Conservation (phyloP, 768 basidiomycete species). For the Phallus indusiatus region DNA sequence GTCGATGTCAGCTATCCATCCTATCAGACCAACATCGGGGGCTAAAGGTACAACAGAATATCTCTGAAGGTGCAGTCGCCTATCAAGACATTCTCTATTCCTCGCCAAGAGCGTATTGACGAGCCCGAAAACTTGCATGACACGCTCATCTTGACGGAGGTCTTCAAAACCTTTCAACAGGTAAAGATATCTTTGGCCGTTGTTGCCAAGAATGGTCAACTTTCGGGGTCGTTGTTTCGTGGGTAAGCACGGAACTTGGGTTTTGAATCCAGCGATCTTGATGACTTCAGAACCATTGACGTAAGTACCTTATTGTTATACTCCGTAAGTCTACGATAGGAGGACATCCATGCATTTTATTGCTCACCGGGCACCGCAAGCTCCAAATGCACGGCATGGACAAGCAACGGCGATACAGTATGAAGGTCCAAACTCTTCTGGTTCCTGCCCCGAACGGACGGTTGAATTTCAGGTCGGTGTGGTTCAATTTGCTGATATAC, state of each 20-base stretch:
- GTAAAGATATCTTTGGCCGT: conserved; percentile 37
- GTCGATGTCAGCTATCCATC: conserved; percentile 39
- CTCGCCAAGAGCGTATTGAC: conserved; percentile 37
- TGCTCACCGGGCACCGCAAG: conserved; percentile 83
- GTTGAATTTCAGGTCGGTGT: conserved; percentile 65
- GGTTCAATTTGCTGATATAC: conserved; percentile 96
- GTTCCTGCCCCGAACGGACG: not conserved
- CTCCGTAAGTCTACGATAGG: not conserved
- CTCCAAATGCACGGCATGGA: conserved; percentile 83
- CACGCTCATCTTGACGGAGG: conserved; percentile 41
- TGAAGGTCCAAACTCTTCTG: conserved; percentile 81
- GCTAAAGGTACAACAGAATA: conserved; percentile 40
- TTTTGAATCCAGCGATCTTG: conserved; percentile 31
- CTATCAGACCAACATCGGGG: conserved; percentile 36
- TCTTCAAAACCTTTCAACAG: conserved; percentile 39
- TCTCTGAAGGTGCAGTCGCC: conserved; percentile 36
- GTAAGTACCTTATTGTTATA: conserved; percentile 8
- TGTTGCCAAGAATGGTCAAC: conserved; percentile 30
- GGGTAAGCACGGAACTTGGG: conserved; percentile 31
- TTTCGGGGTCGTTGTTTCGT: conserved; percentile 40
- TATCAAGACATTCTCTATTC: conserved; percentile 37
- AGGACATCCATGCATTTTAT: not conserved
- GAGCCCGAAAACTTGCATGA: conserved; percentile 44
- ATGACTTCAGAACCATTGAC: conserved; percentile 24
- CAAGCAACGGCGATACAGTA: conserved; percentile 88